phyloP scores from a whole-genome alignment of 306 rosid genomes.

The Arachis stenosperma region DNA sequence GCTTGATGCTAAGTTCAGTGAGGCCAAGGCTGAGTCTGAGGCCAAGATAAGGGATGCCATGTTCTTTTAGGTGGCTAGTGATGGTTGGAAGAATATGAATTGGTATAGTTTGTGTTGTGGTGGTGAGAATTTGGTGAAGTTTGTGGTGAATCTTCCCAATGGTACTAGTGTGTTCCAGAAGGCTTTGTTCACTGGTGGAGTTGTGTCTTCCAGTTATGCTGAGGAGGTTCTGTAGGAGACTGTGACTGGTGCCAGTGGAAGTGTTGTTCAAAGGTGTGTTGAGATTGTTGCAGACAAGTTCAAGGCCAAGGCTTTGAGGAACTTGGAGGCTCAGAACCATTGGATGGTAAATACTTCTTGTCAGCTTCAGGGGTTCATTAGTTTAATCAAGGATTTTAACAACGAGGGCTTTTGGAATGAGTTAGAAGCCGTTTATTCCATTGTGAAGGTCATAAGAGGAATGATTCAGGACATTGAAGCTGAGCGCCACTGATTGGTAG shows the following conservation, averaged over 20 bases:
- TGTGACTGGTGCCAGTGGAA: conserved; percentile 62
- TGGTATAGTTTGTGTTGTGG: conserved; percentile 60
- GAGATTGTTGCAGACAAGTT: conserved; percentile 91
- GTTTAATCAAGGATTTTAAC: conserved; percentile 89
- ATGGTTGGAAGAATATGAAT: conserved; percentile 76
- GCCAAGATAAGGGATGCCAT: conserved; percentile 80
- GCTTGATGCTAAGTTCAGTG: conserved; percentile 78
- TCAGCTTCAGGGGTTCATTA: conserved; percentile 89
- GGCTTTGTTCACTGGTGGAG: conserved; percentile 70
- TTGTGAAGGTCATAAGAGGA: conserved; percentile 74
- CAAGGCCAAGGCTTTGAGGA: conserved; percentile 90
- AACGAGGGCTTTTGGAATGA: conserved; percentile 84
- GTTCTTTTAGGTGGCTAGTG: conserved; percentile 84
- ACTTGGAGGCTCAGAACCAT: conserved; percentile 84
- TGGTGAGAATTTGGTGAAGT: conserved; percentile 80
- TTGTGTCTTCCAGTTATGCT: conserved; percentile 71
- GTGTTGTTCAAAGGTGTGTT: conserved; percentile 70
- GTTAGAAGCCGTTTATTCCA: conserved; percentile 79
- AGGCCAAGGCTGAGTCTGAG: conserved; percentile 71
- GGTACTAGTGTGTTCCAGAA: conserved; percentile 81
- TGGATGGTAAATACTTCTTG: conserved; percentile 98
- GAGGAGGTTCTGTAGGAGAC: conserved; percentile 86
- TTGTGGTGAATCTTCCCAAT: conserved; percentile 83
- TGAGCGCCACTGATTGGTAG: conserved; percentile 89
- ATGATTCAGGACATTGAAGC: conserved; percentile 82